Percentiles rank a stretch among this genome's conserved stretches.
phyloP scores from a whole-genome alignment of 1,284 basidiomycete species.

The Marasmius sp. region DNA sequence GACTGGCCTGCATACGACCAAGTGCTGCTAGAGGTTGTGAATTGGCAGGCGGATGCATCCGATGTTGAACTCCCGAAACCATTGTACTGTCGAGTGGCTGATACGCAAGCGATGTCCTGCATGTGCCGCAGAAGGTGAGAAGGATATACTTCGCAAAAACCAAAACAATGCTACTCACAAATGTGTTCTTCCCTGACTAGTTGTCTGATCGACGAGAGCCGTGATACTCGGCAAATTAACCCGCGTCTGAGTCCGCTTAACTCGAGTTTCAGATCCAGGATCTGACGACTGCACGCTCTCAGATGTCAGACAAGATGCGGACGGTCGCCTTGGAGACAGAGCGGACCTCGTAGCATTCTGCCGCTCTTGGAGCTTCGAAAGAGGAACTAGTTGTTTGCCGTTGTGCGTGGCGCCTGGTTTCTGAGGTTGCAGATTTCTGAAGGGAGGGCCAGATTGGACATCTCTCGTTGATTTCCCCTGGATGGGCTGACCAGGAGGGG shows the following conservation, averaged over 20 bases:
- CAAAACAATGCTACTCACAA: not conserved
- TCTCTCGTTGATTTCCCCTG: not conserved
- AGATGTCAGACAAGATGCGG: too few relatives aligned
- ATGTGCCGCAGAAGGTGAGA: not conserved
- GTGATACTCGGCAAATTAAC: not conserved
- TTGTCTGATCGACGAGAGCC: not conserved
- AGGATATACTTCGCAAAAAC: not conserved
- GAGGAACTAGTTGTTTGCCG: not conserved
- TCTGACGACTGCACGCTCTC: too few relatives aligned
- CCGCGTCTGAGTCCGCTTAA: not conserved
- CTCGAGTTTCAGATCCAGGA: too few relatives aligned
- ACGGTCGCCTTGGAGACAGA: too few relatives aligned
- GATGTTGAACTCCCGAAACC: not conserved
- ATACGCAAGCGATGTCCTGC: not conserved
- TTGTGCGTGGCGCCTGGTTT: not conserved
- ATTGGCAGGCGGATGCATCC: constrained; percentile 15
- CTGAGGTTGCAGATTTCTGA: constrained; percentile 4
- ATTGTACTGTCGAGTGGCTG: not conserved
- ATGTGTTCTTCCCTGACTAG: not conserved
- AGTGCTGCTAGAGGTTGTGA: constrained; percentile 24
- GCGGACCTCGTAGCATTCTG: not conserved
- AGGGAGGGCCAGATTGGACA: not conserved
- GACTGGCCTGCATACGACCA: constrained; percentile 38
- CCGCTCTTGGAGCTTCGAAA: not conserved
- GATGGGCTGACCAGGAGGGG: constrained; percentile 15